phyloP scores from a whole-genome alignment of 2,329 filamentous ascomycete species.

The Aspergillus alliaceus region DNA sequence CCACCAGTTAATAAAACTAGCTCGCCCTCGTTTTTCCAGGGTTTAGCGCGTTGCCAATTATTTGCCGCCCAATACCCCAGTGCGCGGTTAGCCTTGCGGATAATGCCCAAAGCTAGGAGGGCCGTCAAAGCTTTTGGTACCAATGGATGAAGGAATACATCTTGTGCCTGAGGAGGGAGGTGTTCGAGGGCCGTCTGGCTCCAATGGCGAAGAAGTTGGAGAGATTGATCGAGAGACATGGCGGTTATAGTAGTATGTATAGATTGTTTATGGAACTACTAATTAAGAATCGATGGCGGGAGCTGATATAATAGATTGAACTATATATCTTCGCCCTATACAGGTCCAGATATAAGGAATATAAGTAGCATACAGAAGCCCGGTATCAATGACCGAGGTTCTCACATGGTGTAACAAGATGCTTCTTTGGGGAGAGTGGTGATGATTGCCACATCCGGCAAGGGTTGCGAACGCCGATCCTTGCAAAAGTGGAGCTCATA shows the following conservation, averaged over 20 bases:
- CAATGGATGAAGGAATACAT: conserved; percentile 26
- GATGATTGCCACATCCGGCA: conserved; percentile 1
- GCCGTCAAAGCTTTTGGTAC: conserved; percentile 27
- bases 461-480: conserved; percentile 3
- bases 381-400: not conserved
- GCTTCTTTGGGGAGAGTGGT: not conserved
- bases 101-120: conserved; percentile 22
- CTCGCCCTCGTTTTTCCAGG: conserved; percentile 29
- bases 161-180: conserved; percentile 29
- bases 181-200: conserved; percentile 22
- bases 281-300: too few relatives aligned
- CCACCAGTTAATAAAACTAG: conserved; percentile 39
- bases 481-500: not conserved
- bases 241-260: too few relatives aligned
- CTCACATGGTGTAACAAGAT: not conserved
- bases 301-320: too few relatives aligned
- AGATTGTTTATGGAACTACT: not conserved
- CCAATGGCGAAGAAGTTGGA: conserved; percentile 26
- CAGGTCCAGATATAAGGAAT: not conserved
- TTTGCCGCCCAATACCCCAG: conserved; percentile 31
- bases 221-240: conserved; percentile 19
- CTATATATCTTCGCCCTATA: too few relatives aligned
- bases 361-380: not conserved
- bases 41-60: conserved; percentile 28
- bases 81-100: conserved; percentile 29